Conservation (phyloP, 192 early-diverging fungal genomes). For the Gryganskiella cystojenkinii region DNA sequence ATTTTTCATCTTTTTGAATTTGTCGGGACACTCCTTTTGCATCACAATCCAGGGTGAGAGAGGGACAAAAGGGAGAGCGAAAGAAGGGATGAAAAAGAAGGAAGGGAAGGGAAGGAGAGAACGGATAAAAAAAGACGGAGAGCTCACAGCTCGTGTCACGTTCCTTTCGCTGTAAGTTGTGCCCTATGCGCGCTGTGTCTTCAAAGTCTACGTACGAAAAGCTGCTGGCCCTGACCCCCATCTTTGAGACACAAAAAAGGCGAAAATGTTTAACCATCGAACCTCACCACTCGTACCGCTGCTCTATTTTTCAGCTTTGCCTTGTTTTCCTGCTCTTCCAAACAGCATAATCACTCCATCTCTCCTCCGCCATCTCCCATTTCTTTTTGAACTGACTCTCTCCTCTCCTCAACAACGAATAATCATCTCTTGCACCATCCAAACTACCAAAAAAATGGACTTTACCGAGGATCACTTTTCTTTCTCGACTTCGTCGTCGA, state of each 20-base stretch:
- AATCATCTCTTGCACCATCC: too few relatives aligned
- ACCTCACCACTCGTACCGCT: not conserved
- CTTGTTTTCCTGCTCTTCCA: not conserved
- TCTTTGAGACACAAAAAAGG: too few relatives aligned
- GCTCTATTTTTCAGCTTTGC: not conserved
- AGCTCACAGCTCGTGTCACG: too few relatives aligned
- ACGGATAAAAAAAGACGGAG: not conserved
- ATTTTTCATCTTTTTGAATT: too few relatives aligned
- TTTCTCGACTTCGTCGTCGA: not conserved
- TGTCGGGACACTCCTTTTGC: too few relatives aligned
- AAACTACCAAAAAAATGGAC: too few relatives aligned
- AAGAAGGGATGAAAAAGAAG: not conserved
- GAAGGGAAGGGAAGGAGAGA: not conserved
- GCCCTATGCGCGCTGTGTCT: too few relatives aligned
- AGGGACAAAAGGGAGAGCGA: not conserved
- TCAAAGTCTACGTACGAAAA: too few relatives aligned
- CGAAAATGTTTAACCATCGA: too few relatives aligned
- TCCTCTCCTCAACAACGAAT: not conserved
- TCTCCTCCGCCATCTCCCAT: not conserved
- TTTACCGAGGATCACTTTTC: not conserved
- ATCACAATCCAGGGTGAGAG: not conserved
- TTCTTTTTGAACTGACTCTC: not conserved
- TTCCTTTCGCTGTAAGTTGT: too few relatives aligned
- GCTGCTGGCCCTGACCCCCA: too few relatives aligned
- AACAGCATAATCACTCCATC: not conserved